These are phyloP conservation scores for Excoecaria cochinchinensis DNA, from an alignment of 345 rosid genomes.

Conservation along the genomic window DNA sequence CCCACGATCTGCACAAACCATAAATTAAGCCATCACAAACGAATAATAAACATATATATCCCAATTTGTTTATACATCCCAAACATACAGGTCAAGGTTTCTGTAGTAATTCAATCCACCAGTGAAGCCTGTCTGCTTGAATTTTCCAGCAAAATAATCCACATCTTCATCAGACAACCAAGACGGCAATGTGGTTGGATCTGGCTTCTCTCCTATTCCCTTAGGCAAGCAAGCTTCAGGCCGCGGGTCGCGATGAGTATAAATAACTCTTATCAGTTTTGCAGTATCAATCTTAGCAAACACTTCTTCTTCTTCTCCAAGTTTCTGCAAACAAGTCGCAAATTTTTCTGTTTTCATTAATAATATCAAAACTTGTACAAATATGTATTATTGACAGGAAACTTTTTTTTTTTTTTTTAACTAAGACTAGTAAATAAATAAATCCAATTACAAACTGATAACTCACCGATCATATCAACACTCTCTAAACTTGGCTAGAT, in stretches of 20 bases:
- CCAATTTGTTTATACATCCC: too few species aligned
- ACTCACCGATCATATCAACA: too few species aligned
- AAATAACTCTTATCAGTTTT: background rate
- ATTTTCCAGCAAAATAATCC: background rate
- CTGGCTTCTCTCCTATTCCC: background rate
- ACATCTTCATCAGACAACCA: background rate
- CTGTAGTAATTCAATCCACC: slow-evolving; percentile 1
- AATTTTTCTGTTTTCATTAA: too few species aligned
- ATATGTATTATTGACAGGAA: too few species aligned
- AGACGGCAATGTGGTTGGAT: background rate
- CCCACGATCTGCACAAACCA: background rate
- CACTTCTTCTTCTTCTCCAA: background rate
- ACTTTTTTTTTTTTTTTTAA: too few species aligned
- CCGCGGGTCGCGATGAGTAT: background rate
- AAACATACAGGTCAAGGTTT: background rate
- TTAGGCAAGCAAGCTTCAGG: background rate
- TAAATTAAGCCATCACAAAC: too few species aligned
- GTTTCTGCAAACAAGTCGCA: background rate
- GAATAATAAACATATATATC: too few species aligned
- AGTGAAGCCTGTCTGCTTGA: background rate
- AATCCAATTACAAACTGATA: too few species aligned
- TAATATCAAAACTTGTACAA: too few species aligned
- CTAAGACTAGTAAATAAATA: too few species aligned
- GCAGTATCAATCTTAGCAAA: background rate
- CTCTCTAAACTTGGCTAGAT: too few species aligned